Evolutionary conservation across 768 basidiomycete genomes (phyloP), one percentile per base, ranked within the genome.

Genomic region (Leccinum uliginosum): DNA sequence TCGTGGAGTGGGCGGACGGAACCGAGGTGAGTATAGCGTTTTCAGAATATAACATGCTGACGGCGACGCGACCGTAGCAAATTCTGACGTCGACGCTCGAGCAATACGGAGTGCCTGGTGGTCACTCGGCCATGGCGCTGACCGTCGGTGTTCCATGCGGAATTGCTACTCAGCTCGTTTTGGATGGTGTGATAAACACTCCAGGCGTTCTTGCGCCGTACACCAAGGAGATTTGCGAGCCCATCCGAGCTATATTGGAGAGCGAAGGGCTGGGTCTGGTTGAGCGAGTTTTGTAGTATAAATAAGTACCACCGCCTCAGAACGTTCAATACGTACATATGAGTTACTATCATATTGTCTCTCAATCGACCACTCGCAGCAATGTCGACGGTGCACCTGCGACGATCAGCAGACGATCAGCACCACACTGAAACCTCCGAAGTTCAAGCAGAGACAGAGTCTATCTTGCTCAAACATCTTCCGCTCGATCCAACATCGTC

Each of bases 61-160:
- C 51, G 8, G 49, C 44, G 40, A 38, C 48, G 5, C 19, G 27
- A 52, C 26, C 30, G 9, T 58, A 89, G 87, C 83, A 94, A 76
- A 93, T 83, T 27, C 75, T 92, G 65, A 98, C 96, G 1, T 92
- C 94, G 48, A 94, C 95, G 8, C 80, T 98, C 19, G 92, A 97
- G 72, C 83, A 82, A 51, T 97, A 95, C 66, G 96, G 95, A 35
- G 82, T 80, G 52, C 84, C 88, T 51, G 67, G 73, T 60, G 93
- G 92, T 1, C 80, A 89, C 66, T 91, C 90, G 19, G 92, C 93
- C 9, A 97, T 98, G 95, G 93, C 94, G 52, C 73, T 82, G 30
- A 87, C 89, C 24, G 96, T 98, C 50, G 96, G 96, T 57, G 71
- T 98, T 12, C 96, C 96, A 1, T 95, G 93, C 67, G 96, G 95